Conservation (phyloP, 2,329 filamentous ascomycete genomes). For the Clarireedia homoeocarpa region DNA sequence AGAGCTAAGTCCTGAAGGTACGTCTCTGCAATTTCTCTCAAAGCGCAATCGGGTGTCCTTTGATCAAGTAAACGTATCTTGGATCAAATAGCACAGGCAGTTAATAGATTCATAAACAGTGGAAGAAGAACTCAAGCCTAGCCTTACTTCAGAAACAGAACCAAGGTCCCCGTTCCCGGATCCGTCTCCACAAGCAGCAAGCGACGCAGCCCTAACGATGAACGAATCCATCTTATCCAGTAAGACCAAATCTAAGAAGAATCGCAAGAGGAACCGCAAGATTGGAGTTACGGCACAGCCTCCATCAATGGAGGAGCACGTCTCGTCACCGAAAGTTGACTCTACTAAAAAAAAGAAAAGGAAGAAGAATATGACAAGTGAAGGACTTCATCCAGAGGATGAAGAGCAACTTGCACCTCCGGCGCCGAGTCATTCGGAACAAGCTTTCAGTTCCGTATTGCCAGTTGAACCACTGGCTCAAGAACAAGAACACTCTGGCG, state of each 20-base stretch:
- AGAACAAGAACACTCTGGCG: too few relatives aligned
- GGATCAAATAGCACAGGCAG: too few relatives aligned
- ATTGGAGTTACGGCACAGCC: background rate
- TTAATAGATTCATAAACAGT: too few relatives aligned
- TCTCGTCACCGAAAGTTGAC: background rate
- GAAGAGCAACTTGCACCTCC: background rate
- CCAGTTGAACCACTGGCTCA: too few relatives aligned
- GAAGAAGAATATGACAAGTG: background rate
- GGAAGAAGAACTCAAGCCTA: too few relatives aligned
- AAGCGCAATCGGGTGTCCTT: too few relatives aligned
- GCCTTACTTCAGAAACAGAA: too few relatives aligned
- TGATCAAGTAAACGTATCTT: too few relatives aligned
- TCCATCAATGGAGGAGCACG: background rate
- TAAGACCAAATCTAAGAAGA: background rate
- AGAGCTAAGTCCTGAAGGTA: conserved; percentile 4
- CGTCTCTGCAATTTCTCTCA: background rate
- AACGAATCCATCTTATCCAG: background rate
- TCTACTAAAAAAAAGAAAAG: background rate
- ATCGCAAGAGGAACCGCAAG: background rate
- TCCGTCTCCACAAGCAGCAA: background rate
- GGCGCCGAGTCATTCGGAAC: too few relatives aligned
- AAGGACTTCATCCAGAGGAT: background rate
- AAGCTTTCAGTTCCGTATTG: too few relatives aligned
- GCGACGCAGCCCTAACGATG: background rate
- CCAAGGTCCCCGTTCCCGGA: too few relatives aligned